Evolutionary conservation across 257 asterid species (phyloP).

Genomic region (Salvia miltiorrhiza): DNA sequence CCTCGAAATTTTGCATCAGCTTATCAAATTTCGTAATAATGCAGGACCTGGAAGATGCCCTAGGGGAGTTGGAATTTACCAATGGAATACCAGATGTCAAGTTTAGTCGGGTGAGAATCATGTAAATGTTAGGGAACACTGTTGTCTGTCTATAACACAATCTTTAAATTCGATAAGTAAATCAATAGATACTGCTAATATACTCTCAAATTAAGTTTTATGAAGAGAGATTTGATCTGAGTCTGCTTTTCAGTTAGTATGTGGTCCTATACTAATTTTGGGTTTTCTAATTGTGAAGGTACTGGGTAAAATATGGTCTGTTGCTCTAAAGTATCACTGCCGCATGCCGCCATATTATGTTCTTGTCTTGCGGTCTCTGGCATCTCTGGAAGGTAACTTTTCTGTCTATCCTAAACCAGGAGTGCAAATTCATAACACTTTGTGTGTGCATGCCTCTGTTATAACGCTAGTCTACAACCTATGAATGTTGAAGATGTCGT

Average conservation of each 20-base stretch:
- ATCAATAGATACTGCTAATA: not conserved
- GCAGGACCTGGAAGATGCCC: constrained; percentile 81
- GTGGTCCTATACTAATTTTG: constrained; percentile 7
- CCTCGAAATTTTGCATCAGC: not conserved
- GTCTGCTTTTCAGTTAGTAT: constrained; percentile 1
- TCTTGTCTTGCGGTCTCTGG: constrained; percentile 90
- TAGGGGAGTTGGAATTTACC: constrained; percentile 63
- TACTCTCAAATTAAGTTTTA: not conserved
- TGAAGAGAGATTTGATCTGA: not conserved
- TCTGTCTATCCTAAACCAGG: constrained; percentile 14
- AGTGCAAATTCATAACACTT: not conserved
- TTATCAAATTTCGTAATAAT: constrained; percentile 26
- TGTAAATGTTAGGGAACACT: constrained; percentile 6
- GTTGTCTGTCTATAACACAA: not conserved
- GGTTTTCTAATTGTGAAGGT: constrained; percentile 48
- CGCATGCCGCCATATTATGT: constrained; percentile 93
- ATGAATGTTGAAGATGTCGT: not conserved
- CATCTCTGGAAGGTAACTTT: constrained; percentile 84
- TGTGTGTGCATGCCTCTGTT: not conserved
- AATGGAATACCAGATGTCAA: constrained; percentile 75
- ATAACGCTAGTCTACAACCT: not conserved
- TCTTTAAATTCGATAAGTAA: not conserved
- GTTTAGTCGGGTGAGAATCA: constrained; percentile 83
- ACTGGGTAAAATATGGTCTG: constrained; percentile 85
- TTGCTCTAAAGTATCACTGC: constrained; percentile 92